Conservation (phyloP, 352 stramenopile genomes). For the Pythium dissotocum region DNA sequence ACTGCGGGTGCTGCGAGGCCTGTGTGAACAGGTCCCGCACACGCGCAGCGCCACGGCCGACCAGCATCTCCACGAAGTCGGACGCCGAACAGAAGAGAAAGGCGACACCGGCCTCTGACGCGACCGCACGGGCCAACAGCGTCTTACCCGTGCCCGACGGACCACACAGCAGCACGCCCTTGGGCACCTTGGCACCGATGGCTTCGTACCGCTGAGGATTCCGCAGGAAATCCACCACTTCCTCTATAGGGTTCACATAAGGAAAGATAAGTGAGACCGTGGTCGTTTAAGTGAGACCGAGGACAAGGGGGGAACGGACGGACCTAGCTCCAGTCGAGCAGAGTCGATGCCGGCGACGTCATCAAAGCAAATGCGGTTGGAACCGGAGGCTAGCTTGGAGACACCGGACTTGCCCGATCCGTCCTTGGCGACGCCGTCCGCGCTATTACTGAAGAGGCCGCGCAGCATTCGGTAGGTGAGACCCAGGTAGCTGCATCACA, state of each 20-base stretch:
- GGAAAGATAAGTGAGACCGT: neutral
- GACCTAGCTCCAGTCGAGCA: slow-evolving; percentile 91
- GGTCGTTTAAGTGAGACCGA: neutral
- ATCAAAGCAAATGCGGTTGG: slow-evolving; percentile 81
- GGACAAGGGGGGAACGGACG: neutral
- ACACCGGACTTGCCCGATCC: slow-evolving; percentile 51
- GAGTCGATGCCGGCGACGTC: slow-evolving; percentile 94
- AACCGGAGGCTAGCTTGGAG: slow-evolving; percentile 29
- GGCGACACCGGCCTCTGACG: slow-evolving; percentile 91
- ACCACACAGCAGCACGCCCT: slow-evolving; percentile 93
- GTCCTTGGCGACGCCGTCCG: slow-evolving; percentile 65
- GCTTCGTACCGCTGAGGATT: slow-evolving; percentile 90
- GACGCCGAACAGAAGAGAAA: slow-evolving; percentile 96
- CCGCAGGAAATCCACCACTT: slow-evolving; percentile 96
- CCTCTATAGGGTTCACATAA: slow-evolving; percentile 35
- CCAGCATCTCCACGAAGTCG: slow-evolving; percentile 98
- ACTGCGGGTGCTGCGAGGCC: slow-evolving; percentile 93
- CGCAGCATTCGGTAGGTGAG: slow-evolving; percentile 86
- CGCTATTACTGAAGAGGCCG: slow-evolving; percentile 49
- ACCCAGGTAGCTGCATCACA: slow-evolving; percentile 58
- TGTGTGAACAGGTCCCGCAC: slow-evolving; percentile 94
- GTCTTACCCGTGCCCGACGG: slow-evolving; percentile 96
- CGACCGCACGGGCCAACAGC: slow-evolving; percentile 90
- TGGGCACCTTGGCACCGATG: slow-evolving; percentile 92
- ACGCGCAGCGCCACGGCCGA: slow-evolving; percentile 92